These are phyloP conservation scores for Fusarium euwallaceae DNA, from an alignment of 2,329 filamentous ascomycete species.

Conservation along the genomic window DNA sequence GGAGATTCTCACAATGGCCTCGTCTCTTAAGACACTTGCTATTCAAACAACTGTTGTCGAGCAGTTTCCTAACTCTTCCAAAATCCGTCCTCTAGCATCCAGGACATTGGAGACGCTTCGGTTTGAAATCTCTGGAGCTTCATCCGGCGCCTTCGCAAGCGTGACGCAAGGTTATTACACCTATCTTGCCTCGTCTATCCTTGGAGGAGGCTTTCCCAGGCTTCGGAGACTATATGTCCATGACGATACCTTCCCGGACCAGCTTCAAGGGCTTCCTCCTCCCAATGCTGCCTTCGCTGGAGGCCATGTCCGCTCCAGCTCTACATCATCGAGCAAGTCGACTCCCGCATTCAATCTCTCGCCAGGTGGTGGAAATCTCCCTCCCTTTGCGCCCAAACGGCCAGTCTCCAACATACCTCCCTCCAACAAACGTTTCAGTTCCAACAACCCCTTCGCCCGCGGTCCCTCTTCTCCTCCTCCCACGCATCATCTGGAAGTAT, in stretches of 20 bases:
- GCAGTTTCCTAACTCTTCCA: slow-evolving; percentile 62
- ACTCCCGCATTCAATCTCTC: slow-evolving; percentile 44
- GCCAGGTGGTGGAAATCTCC: slow-evolving; percentile 41
- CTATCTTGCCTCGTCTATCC: slow-evolving; percentile 87
- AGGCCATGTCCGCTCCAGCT: slow-evolving; percentile 50
- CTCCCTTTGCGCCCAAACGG: slow-evolving; percentile 44
- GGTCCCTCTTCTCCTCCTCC: slow-evolving; percentile 53
- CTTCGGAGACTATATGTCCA: slow-evolving; percentile 86
- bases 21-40: slow-evolving; percentile 68
- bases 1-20: slow-evolving; percentile 69
- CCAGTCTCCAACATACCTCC: slow-evolving; percentile 48
- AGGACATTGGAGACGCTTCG: slow-evolving; percentile 78
- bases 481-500: slow-evolving; percentile 70
- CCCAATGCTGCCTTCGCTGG: slow-evolving; percentile 60
- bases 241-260: slow-evolving; percentile 85
- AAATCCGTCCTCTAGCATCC: slow-evolving; percentile 74
- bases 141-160: slow-evolving; percentile 68
- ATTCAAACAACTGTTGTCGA: slow-evolving; percentile 65
- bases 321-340: slow-evolving; percentile 46
- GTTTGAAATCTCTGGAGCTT: slow-evolving; percentile 81
- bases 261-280: slow-evolving; percentile 78
- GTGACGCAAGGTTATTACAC: slow-evolving; percentile 79
- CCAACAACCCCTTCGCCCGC: slow-evolving; percentile 70
- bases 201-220: slow-evolving; percentile 79
- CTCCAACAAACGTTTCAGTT: slow-evolving; percentile 64